Evolutionary conservation across 1,284 basidiomycete genomes (phyloP), one percentile per base, ranked within the genome.

Genomic region (Cutaneotrichosporon cavernicola): DNA sequence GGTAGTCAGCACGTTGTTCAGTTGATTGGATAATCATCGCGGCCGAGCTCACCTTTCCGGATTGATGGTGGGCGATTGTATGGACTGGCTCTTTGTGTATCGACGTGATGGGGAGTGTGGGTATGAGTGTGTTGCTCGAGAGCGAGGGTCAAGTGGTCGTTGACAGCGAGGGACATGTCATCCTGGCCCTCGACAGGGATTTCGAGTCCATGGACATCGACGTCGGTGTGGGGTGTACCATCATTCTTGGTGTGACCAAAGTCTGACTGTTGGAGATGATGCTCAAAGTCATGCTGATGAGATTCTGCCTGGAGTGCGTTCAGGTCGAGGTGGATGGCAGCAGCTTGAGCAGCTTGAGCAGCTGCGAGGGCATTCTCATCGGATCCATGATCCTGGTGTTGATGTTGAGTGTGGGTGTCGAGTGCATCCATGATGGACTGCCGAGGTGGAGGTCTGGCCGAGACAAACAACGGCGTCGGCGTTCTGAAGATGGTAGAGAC

Each of bases 51-150:
- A 77, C 75, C 75, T 59, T 79, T 79, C 14, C 78, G 60, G 46
- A 79, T 79, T 56, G 74, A 76, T 30, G 78, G 78, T 57, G 78
- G 78, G 51, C 78, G 60, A 18, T 68, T 68, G 49, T 64, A 73
- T 8, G 68, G 40, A 14, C 61, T 49, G 16, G 56, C 62, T 2
- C 60, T 53, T 5, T 57, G 46, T 0, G 64, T 38, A 31, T 65
- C 64, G 16, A 62, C 56, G 34, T 66, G 63, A 4, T 64, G 63
- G 4, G 55, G 61, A 2, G 64, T 62, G 34, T 66, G 63, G 5
- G 62, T 58, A 4, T 50, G 61, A 1, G 62, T 62, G 40, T 56
- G 67, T 31, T 71, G 58, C 58, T 63, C 65, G 13, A 77, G 59
- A 56, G 71, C 71, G 34, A 78, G 64, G 57, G 76, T 72, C n/a